Conservation (phyloP, 345 rosid species). For the Eucalyptus cladocalyx region DNA sequence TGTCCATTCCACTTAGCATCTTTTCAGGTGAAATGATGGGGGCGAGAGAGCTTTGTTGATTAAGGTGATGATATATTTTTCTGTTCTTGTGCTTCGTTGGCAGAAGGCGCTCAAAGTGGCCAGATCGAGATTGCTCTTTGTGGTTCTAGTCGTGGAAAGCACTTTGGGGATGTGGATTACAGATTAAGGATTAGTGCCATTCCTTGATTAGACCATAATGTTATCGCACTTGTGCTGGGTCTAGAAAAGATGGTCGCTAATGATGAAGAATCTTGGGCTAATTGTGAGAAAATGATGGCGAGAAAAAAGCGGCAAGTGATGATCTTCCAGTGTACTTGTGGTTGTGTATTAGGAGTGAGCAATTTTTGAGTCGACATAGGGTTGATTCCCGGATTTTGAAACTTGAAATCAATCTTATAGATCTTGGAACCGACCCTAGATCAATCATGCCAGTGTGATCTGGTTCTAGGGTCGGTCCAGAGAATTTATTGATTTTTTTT, state of each 20-base stretch:
- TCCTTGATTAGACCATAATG: neutral
- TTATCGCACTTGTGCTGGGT: neutral
- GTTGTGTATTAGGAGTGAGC: neutral
- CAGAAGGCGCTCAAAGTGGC: neutral
- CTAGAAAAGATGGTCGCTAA: neutral
- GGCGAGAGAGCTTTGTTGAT: neutral
- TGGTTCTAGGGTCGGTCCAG: no score
- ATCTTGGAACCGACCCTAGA: no score
- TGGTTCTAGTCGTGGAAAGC: neutral
- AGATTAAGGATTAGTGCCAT: neutral
- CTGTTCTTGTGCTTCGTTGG: neutral
- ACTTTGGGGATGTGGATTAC: neutral
- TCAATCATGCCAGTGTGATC: accelerated
- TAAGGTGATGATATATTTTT: neutral
- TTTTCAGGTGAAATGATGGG: neutral
- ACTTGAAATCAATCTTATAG: no score
- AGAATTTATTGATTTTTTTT: no score
- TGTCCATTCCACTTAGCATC: neutral
- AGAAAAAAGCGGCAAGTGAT: neutral
- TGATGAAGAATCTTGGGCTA: neutral
- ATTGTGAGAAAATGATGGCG: neutral
- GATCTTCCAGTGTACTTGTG: neutral
- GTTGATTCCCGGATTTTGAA: no score
- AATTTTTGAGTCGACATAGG: no score
- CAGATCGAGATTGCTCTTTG: neutral